Evolutionary conservation across 2,329 filamentous ascomycete genomes (phyloP), one percentile per base, ranked within the genome.

Genomic region (Aspergillus niger): DNA sequence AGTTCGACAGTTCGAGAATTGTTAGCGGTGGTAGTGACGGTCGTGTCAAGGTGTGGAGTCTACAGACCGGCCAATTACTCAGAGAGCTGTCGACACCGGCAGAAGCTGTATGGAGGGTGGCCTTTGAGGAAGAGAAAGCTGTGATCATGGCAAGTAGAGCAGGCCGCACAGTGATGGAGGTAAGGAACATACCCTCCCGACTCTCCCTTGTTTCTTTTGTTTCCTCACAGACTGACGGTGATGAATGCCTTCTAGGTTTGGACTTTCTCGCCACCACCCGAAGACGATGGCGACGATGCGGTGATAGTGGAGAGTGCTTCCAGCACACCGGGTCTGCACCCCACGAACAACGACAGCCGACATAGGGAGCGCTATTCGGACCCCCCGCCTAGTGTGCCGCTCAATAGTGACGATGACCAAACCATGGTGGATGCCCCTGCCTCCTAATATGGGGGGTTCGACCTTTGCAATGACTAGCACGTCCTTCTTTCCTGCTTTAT

Each of bases 71-170:
- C 3, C 89, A 91, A 60, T 83, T 97, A 28, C 91, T 99, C 22
- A 88, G 95, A 62, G 95, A 99, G 77, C 85, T 99, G 44, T 94
- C 94, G 50, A 88, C 90, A 20, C 92, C 94, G 56, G 92, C 94
- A 0, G 94, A 99, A 72, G 93, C 94, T 15, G 95, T 99, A 0
- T 99, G 95, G 95, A 86, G 95, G 61, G 94, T 99, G 36, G 95
- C 96, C 0, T 99, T 99, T 74, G 95, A 99, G 73, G 94, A 97
- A 66, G 95, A 99, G 77, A 98, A 97, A 77, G 96, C 94, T 60
- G 94, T 99, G 30, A 94, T 97, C 32, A 91, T 99, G 83, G 95
- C 95, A 8, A 89, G 92, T 69, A 86, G 94, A 62, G 87, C 87
- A 55, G 89, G 88, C 58, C 88, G 93, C 64, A 98, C 96, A 0